Base-by-base conservation (phyloP, 2,329 filamentous ascomycete species). In the Xylariaceae sp. region DNA sequence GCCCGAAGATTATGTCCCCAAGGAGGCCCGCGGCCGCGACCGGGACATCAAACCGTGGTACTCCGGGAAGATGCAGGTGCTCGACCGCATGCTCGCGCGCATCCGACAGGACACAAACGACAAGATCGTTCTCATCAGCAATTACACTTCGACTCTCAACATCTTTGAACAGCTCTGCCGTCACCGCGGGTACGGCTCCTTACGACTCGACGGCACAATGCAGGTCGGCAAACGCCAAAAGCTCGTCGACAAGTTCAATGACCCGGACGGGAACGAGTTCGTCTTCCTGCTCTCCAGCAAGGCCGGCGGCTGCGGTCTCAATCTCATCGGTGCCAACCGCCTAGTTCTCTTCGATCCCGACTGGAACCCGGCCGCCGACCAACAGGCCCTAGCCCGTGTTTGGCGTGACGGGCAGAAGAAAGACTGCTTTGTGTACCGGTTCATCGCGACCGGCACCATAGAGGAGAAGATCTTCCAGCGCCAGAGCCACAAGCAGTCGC, bases 391-490 rank as follows among this genome's bases (percentile, higher is more conserved):
- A 26, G 95, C 95, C 37, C 90, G 95, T 79, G 95, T 99, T 19
- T 99, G 95, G 95, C 90, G 95, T 80, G 95, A 99, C 67, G 95
- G 95, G 0, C 95, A 99, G 74, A 98, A 96, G 81, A 99, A 99
- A 71, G 95, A 99, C 70, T 99, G 95, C 70, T 99, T 99, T 67
- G 95, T 99, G 16, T 99, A 99, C 74, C 90, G 95, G n/a, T 99
- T 99, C 77, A 99, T 99, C 67, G 90, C 93, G 0, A 98, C 96
- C 0, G 95, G 95, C 3, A 97, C 93, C 0, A 99, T 99, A 59
- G 95, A 99, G 71, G 95, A 99, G 75, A 99, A 99, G 77, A 97
- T 99, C 65, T 99, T 99, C 77, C 95, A 99, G 74, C 89, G 96
- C 9, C 95, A 99, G 71, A 96, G 91, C 0, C 96, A 99, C 79